A percentile compares a stretch with the other conserved stretches of the same genome.
phyloP scores from a whole-genome alignment of 2,329 filamentous ascomycete species.

The Colletotrichum falcatum region DNA sequence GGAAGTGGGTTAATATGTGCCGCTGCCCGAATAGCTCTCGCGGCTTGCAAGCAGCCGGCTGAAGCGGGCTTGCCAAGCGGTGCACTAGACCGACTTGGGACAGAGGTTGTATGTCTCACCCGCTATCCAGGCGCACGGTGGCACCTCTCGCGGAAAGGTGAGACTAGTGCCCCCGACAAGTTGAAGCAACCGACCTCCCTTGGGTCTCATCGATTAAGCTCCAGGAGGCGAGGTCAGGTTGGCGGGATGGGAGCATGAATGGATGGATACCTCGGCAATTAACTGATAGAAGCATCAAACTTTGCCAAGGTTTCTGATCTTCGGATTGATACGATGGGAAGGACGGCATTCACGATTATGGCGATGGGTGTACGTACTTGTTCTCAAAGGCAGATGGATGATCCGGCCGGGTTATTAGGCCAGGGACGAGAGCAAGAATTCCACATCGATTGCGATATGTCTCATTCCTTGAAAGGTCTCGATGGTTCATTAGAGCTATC shows the following conservation, averaged over 20 bases:
- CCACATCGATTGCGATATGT: not conserved
- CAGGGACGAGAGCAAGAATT: no score
- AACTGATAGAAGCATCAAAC: not conserved
- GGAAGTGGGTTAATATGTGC: not conserved
- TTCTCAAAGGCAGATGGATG: no score
- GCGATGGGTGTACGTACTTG: not conserved
- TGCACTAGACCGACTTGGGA: slow-evolving; percentile 6
- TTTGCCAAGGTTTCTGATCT: no score
- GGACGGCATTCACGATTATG: no score
- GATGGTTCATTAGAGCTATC: no score
- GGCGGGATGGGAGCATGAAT: not conserved
- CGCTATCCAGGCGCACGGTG: not conserved
- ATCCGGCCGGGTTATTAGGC: no score
- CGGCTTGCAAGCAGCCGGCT: slow-evolving; percentile 1
- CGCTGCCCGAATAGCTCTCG: not conserved
- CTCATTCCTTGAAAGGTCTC: not conserved
- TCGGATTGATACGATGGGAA: no score
- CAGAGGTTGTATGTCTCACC: slow-evolving; percentile 1
- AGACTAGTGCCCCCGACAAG: not conserved
- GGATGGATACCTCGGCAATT: no score
- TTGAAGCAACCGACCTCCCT: not conserved
- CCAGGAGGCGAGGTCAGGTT: not conserved
- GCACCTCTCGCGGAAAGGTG: not conserved
- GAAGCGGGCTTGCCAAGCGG: not conserved
- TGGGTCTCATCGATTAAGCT: not conserved